Conservation (phyloP, 2,329 filamentous ascomycete species). For the Periconia sp. region DNA sequence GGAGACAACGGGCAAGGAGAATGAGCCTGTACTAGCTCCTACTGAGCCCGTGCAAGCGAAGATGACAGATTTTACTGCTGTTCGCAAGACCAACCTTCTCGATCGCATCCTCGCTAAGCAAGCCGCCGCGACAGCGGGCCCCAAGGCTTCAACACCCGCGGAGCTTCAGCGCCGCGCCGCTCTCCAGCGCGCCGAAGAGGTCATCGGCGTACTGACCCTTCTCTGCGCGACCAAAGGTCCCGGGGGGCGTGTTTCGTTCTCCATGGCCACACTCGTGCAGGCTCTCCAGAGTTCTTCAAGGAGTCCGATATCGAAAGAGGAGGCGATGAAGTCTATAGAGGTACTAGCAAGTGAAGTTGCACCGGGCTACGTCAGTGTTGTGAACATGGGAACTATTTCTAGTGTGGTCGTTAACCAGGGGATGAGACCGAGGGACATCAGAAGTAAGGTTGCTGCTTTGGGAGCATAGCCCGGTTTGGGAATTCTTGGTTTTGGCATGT, state of each 20-base stretch:
- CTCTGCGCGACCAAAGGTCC: constrained; percentile 44
- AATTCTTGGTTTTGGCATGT: no score
- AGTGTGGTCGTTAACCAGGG: constrained; percentile 51
- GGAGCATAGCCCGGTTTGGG: no score
- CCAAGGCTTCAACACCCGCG: constrained; percentile 48
- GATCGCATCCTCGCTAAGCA: constrained; percentile 60
- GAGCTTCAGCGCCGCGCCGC: constrained; percentile 54
- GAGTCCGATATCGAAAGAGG: constrained; percentile 53
- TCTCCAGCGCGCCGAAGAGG: constrained; percentile 54
- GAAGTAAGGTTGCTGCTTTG: constrained; percentile 36
- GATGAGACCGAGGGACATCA: constrained; percentile 42
- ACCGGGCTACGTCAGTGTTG: constrained; percentile 50
- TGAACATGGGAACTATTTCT: constrained; percentile 47
- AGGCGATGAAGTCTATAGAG: constrained; percentile 51
- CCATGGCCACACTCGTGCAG: constrained; percentile 50
- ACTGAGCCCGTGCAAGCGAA: constrained; percentile 36
- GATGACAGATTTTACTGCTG: constrained; percentile 45
- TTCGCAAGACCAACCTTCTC: constrained; percentile 54
- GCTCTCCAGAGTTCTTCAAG: constrained; percentile 53
- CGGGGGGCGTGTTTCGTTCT: constrained; percentile 50
- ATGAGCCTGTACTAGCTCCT: constrained; percentile 20
- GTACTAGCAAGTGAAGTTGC: constrained; percentile 52
- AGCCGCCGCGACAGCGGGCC: constrained; percentile 43
- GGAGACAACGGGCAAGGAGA: constrained; percentile 37
- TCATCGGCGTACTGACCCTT: constrained; percentile 51